Evolutionary conservation across 768 basidiomycete species (phyloP).

Genomic region (Lentinula lateritia): DNA sequence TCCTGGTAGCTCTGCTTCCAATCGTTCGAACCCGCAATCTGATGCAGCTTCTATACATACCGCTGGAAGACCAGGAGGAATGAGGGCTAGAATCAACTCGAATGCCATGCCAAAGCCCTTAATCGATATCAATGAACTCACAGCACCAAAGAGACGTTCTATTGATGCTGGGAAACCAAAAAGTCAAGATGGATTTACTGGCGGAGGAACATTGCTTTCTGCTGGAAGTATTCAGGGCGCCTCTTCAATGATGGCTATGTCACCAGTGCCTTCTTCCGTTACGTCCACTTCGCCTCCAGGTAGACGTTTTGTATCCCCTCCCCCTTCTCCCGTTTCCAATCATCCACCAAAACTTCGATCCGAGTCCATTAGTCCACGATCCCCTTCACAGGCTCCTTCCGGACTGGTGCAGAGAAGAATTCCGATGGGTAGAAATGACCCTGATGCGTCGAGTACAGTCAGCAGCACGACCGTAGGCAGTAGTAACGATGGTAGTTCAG

Average conservation of each 20-base stretch:
- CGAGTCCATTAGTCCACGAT: not conserved
- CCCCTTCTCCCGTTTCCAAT: slow-evolving; percentile 22
- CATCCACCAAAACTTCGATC: not conserved
- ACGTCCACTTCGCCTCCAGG: slow-evolving; percentile 26
- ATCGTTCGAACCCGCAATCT: slow-evolving; percentile 14
- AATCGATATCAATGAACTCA: slow-evolving; percentile 45
- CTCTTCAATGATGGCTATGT: slow-evolving; percentile 10
- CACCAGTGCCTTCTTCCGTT: slow-evolving; percentile 19
- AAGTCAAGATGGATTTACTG: slow-evolving; percentile 31
- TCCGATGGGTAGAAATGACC: not conserved
- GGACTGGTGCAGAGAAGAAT: not conserved
- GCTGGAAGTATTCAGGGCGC: not conserved
- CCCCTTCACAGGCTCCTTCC: not conserved
- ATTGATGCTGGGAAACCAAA: slow-evolving; percentile 9
- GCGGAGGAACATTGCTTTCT: slow-evolving; percentile 24
- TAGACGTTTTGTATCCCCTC: slow-evolving; percentile 28
- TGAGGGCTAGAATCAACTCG: not conserved
- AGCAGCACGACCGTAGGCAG: slow-evolving; percentile 2
- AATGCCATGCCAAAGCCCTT: slow-evolving; percentile 32
- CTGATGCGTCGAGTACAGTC: not conserved
- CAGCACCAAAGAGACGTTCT: slow-evolving; percentile 12
- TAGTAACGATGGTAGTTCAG: not conserved
- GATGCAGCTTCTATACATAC: slow-evolving; percentile 15
- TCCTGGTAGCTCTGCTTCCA: slow-evolving; percentile 49
- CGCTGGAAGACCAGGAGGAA: slow-evolving; percentile 6